Evolutionary conservation across 352 stramenopile species (phyloP).

Genomic region (Globisporangium solare): DNA sequence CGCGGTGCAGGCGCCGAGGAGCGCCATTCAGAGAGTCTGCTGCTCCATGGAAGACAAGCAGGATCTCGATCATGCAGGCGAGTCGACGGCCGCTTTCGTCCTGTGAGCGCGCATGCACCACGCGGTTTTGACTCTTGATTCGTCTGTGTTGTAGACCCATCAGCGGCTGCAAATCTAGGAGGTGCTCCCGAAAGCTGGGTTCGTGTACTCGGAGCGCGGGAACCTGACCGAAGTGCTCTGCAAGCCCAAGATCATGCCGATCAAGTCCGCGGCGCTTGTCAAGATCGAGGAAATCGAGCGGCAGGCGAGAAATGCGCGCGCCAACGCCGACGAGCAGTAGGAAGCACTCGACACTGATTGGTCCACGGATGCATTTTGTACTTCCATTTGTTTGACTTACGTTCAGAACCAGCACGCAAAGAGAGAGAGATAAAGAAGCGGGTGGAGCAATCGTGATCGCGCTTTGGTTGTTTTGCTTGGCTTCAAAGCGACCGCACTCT

Average conservation of each 20-base stretch:
- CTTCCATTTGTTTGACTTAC: too few relatives aligned
- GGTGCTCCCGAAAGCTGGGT: conserved; percentile 80
- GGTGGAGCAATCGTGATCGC: too few relatives aligned
- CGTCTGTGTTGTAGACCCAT: too few relatives aligned
- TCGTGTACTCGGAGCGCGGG: conserved; percentile 87
- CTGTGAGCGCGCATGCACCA: too few relatives aligned
- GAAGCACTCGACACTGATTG: too few relatives aligned
- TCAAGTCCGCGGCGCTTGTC: conserved; percentile 84
- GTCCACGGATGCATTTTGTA: too few relatives aligned
- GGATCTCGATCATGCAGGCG: too few relatives aligned
- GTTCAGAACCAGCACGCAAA: background rate
- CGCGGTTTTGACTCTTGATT: background rate
- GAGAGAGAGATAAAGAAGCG: background rate
- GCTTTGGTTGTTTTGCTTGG: background rate
- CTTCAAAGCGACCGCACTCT: background rate
- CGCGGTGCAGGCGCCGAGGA: too few relatives aligned
- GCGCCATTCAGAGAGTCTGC: too few relatives aligned
- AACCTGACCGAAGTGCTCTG: conserved; percentile 84
- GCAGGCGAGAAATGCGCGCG: conserved; percentile 39
- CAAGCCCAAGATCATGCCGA: conserved; percentile 88
- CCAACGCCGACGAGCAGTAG: conserved; percentile 6
- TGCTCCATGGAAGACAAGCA: too few relatives aligned
- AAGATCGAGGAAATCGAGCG: conserved; percentile 85
- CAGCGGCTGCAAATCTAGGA: conserved; percentile 80
- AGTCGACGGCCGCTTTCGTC: too few relatives aligned